Evolutionary conservation across 768 basidiomycete species (phyloP), one percentile per base, ranked within the genome.

Genomic region (Candolleomyces eurysporus): DNA sequence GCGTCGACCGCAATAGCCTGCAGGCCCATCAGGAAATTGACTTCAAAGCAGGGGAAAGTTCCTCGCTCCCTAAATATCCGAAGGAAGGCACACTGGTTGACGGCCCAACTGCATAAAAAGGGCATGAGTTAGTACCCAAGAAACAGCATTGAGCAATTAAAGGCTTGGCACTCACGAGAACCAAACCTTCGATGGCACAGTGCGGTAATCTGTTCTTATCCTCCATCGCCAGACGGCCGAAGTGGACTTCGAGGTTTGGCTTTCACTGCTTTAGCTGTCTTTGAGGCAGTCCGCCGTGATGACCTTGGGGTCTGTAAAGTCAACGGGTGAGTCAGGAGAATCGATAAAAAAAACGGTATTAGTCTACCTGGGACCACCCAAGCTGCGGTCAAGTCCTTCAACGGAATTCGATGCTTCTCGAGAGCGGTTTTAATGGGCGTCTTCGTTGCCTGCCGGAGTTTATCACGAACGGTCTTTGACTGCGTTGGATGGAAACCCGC

Each of bases 81-180:
- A 90, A 0, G 86, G 81, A 0, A 91, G 71, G n/a, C 86, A 83
- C n/a, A 87, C 81, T 0, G 91, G 91, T 69, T 91, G 90, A 63
- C 89, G 69, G 16, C 80, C 80, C 39, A 82, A 63, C 78, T 80
- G 32, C 5, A 32, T 5, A 57, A 26, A 36, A 48, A 48, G n/a
- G n/a, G n/a, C n/a, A n/a, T 56, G n/a, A 59, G 26, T 39, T n/a
- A 61, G 48, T 0, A 2, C 56, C n/a, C 5, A n/a, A 50, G 14
- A 58, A 42, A 61, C 57, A 16, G 14, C 17, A 32, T 3, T 36
- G 22, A 39, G 26, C n/a, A 55, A 9, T 30, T 40, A n/a, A 48
- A 31, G 26, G 53, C 6, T 17, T 17, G 45, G 10, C 52, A 74
- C 83, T 21, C 72, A 91, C 90, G 56, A 92, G 69, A 3, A 91